Conservation (phyloP, 2,329 filamentous ascomycete species). For the Fonsecaea erecta region DNA sequence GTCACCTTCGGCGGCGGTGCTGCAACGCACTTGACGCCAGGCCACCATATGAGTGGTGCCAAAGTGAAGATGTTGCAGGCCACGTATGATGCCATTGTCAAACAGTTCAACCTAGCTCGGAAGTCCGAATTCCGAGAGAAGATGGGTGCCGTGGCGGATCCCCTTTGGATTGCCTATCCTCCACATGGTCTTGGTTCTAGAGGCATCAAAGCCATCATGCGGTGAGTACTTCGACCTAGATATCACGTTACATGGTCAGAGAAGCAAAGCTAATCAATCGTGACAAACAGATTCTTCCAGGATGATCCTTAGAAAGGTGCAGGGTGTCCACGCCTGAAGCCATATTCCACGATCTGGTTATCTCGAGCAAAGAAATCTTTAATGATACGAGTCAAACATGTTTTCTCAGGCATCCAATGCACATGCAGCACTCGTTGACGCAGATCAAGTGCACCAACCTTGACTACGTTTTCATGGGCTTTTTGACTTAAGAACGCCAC, state of each 20-base stretch:
- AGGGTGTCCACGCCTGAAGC: conserved; percentile 6
- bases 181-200: conserved; percentile 80
- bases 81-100: conserved; percentile 80
- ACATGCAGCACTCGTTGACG: conserved; percentile 2
- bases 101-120: conserved; percentile 78
- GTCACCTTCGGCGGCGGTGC: conserved; percentile 91
- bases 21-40: conserved; percentile 72
- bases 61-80: conserved; percentile 80
- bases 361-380: conserved; percentile 4
- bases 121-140: conserved; percentile 92
- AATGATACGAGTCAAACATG: conserved; percentile 4
- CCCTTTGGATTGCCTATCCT: conserved; percentile 88
- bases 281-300: conserved; percentile 32
- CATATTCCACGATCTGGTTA: conserved; percentile 1
- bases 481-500: not conserved
- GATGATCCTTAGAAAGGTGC: conserved; percentile 25
- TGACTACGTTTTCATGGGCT: not conserved
- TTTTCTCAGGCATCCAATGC: conserved; percentile 7
- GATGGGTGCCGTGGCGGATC: conserved; percentile 81
- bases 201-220: conserved; percentile 74
- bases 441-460: not conserved
- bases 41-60: conserved; percentile 79
- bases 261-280: not conserved
- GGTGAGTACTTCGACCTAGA: conserved; percentile 21
- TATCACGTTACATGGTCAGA: not conserved